Conservation (phyloP, 2,329 filamentous ascomycete genomes). For the Diaporthe helianthi region DNA sequence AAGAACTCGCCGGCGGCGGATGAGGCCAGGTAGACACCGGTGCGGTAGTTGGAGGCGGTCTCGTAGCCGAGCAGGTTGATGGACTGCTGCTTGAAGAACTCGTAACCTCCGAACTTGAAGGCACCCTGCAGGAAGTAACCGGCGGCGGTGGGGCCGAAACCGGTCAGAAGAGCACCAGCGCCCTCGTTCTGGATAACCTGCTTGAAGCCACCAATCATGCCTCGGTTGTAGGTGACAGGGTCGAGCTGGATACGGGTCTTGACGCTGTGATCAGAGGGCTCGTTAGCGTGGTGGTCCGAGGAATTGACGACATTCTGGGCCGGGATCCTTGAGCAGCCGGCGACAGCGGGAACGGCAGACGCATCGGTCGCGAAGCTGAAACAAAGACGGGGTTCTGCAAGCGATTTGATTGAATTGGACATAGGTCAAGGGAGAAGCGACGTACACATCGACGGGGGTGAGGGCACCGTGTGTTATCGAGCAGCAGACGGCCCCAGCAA, state of each 20-base stretch:
- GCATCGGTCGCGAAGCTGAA: conserved; percentile 26
- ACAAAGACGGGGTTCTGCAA: neutral
- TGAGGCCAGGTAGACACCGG: conserved; percentile 79
- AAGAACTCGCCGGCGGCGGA: conserved; percentile 72
- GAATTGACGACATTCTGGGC: neutral
- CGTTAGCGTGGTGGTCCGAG: conserved; percentile 30
- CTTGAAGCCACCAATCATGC: conserved; percentile 84
- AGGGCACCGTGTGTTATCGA: conserved; percentile 96
- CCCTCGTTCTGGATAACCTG: conserved; percentile 86
- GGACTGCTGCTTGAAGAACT: conserved; percentile 93
- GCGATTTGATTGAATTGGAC: neutral
- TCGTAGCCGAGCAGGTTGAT: conserved; percentile 83
- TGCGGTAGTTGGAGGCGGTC: conserved; percentile 79
- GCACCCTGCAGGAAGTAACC: conserved; percentile 95
- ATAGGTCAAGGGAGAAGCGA: conserved; percentile 41
- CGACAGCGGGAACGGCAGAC: neutral
- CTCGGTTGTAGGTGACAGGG: conserved; percentile 86
- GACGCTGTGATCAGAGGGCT: conserved; percentile 65
- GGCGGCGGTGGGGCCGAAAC: conserved; percentile 83
- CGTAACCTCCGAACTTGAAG: conserved; percentile 94
- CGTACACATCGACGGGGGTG: conserved; percentile 99
- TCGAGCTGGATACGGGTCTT: conserved; percentile 97
- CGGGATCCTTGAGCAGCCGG: neutral
- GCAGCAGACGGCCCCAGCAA: conserved; percentile 97
- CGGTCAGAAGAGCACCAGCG: conserved; percentile 84